phyloP scores from a whole-genome alignment of 257 asterid genomes.

The Fraxinus pennsylvanica region DNA sequence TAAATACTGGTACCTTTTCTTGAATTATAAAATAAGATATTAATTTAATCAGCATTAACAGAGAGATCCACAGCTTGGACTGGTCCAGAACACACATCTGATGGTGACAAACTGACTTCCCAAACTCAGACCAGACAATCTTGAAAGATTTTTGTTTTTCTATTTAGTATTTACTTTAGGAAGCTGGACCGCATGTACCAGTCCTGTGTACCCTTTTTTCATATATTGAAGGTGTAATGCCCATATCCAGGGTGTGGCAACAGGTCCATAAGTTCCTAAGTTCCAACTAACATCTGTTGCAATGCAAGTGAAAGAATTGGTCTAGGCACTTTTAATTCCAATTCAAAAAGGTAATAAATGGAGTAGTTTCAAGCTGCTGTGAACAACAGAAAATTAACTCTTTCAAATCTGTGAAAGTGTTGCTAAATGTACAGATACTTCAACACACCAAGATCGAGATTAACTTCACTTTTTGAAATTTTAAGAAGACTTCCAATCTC shows the following conservation, averaged over 20 bases:
- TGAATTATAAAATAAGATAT: constrained; percentile 14
- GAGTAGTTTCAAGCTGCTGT: background rate
- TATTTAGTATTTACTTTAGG: background rate
- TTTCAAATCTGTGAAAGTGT: background rate
- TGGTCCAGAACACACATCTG: background rate
- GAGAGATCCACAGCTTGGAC: constrained; percentile 6
- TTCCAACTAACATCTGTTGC: background rate
- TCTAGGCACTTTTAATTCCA: background rate
- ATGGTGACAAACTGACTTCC: background rate
- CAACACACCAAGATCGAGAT: too few species aligned
- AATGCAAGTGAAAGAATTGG: background rate
- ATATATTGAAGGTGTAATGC: background rate
- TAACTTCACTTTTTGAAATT: background rate
- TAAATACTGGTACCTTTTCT: background rate
- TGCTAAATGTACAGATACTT: too few species aligned
- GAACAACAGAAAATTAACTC: background rate
- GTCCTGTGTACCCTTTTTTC: background rate
- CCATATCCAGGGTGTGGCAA: background rate
- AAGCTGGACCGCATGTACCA: background rate
- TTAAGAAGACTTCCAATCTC: background rate
- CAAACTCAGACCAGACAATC: constrained; percentile 1
- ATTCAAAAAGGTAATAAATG: background rate
- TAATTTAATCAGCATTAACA: constrained; percentile 18
- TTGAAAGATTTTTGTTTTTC: background rate
- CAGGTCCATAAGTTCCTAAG: background rate